Base-by-base conservation (phyloP, 176 grass and related monocot genomes). In the Oropetium thomaeum region DNA sequence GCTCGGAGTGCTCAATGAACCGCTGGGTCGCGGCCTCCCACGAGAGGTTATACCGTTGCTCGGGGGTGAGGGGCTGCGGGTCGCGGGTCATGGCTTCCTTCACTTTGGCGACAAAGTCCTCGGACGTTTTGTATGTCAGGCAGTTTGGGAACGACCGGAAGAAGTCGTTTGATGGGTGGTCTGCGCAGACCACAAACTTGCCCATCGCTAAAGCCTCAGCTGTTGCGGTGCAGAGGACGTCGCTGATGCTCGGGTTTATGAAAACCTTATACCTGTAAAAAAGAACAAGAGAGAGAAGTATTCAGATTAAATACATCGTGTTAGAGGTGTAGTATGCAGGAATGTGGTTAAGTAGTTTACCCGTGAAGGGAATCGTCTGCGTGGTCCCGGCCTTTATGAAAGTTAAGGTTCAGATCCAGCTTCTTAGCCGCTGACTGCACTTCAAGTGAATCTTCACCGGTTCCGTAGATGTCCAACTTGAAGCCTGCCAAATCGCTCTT, bases 131-230 rank as follows among this genome's bases (percentile, higher is more conserved):
- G 82, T 95, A 99, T 3, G 69, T 78, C 34, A 95, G 72, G 69
- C 96, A 95, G 72, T 96, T 99, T 0, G 96, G 89, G 48, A 99
- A 99, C 10, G 82, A 76, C 49, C 79, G 77, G 83, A 99, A 99
- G 76, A 99, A 99, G 55, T 99, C 89, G 27, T 99, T 99, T 54
- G 96, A 99, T 0, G 89, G 96, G 69, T 99, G 96, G 52, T 92
- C 91, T 1, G 91, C 87, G 22, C 89, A 99, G 28, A 98, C 86
- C 14, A 98, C 95, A 6, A 94, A 94, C 74, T 98, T 99, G 1
- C 96, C 96, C 91, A 92, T 95, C 0, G 91, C 92, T 1, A 95
- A 79, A 0, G 96, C 96, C 82, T 99, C 96, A 0, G 92, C 89
- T 0, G 92, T 99, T 5, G 91, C 92, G 0, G 96, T 95, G 79